A percentile compares a stretch with the other conserved stretches of the same genome.
These are phyloP conservation scores for Boletus insuetus DNA, from an alignment of 768 basidiomycete genomes.

Conservation along the genomic window DNA sequence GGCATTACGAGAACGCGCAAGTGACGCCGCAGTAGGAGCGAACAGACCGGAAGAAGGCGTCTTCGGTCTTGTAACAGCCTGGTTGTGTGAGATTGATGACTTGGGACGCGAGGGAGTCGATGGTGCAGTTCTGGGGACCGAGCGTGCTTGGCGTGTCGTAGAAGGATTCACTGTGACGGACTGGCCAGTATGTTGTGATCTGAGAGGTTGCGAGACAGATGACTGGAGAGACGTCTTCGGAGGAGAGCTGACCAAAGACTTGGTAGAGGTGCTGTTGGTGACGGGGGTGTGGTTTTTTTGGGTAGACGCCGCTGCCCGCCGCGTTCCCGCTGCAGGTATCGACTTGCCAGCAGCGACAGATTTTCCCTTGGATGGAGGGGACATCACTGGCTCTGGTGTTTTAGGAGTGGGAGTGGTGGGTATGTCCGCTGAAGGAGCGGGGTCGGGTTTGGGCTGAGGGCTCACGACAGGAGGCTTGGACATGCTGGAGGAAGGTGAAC, in stretches of 20 bases:
- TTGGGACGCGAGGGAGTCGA: constrained; percentile 36
- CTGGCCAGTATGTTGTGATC: constrained; percentile 41
- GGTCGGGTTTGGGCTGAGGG: constrained; percentile 32
- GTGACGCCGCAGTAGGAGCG: constrained; percentile 81
- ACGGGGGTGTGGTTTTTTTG: constrained; percentile 30
- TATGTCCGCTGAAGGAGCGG: constrained; percentile 14
- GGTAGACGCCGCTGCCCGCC: constrained; percentile 21
- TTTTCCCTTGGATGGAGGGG: constrained; percentile 23
- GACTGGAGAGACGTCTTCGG: constrained; percentile 32
- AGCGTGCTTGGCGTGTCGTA: constrained; percentile 25
- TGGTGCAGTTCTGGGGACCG: constrained; percentile 29
- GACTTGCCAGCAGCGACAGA: constrained; percentile 16
- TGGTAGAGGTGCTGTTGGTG: constrained; percentile 17
- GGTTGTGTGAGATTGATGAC: constrained; percentile 29
- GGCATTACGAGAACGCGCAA: constrained; percentile 64
- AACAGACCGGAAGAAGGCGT: constrained; percentile 67
- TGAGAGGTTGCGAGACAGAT: constrained; percentile 37
- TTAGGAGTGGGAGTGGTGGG: constrained; percentile 22
- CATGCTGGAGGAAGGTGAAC: constrained; percentile 25
- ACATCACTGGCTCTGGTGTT: constrained; percentile 19
- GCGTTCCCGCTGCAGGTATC: constrained; percentile 21
- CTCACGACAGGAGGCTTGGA: constrained; percentile 20
- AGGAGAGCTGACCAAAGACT: constrained; percentile 25
- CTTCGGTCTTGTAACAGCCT: constrained; percentile 43
- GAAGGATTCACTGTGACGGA: constrained; percentile 35